Base-by-base conservation (phyloP, 1,284 basidiomycete species). In the Ustilago esculenta region DNA sequence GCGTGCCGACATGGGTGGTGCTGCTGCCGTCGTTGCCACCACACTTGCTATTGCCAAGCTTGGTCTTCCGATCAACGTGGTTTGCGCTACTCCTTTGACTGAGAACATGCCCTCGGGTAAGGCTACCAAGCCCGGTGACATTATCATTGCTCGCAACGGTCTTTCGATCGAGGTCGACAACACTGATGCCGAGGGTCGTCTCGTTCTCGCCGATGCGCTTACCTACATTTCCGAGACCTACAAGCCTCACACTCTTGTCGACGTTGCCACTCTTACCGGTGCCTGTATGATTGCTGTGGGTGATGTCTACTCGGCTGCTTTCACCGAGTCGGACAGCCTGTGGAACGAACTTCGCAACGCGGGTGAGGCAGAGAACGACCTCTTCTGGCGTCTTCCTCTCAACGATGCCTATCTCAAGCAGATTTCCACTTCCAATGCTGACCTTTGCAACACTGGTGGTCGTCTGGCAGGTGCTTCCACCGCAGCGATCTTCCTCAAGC, bases 81-180 rank as follows among this genome's bases (percentile, higher is more conserved):
- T 92, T 27, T 86, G 87, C 10, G 85, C 88, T 35, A 88, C 88
- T 0, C 90, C 92, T 3, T 84, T 94, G 34, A 88, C 88, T n/a
- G 92, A 95, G 83, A 95, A 94, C 70, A 75, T 79, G 75, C 75
- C 75, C 25, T 74, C 68, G 20, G 90, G 91, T 0, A 88, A 87
- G 57, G 92, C 92, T 8, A 94, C 87, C 56, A 94, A 94, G 83
- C 92, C 92, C 0, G 92, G 92, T 36, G 83, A 84, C 75, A 91
- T 92, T 49, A 81, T 94, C 63, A 90, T 91, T 71, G 90, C 91
- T 6, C 92, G 92, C 88, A 93, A 92, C 78, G 92, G 92, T 35
- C 92, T 92, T 82, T 88, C 89, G 0, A 86, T 94, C 29, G 91
- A 94, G 80, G 58, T 94, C 33, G 91, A 93, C 83, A 93, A 93